Conservation (phyloP, 257 asterid species). For the Orobanche coerulescens region DNA sequence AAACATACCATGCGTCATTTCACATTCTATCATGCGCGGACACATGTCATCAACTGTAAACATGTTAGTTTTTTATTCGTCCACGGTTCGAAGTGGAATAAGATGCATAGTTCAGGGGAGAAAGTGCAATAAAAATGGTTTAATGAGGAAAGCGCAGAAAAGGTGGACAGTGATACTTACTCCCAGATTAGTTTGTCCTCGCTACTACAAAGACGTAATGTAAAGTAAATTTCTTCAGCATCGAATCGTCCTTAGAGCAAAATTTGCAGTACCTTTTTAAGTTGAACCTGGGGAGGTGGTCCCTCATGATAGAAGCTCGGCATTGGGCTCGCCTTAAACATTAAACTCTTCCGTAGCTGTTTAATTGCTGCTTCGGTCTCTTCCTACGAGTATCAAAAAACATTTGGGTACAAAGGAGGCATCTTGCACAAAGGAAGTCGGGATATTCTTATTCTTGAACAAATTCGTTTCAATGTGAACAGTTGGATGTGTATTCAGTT, state of each 20-base stretch:
- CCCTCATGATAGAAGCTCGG: slow-evolving; percentile 86
- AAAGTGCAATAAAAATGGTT: no score
- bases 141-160: no score
- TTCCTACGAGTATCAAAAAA: slow-evolving; percentile 37
- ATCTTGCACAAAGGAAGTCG: background rate
- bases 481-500: background rate
- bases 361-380: slow-evolving; percentile 58
- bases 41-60: no score
- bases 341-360: slow-evolving; percentile 59
- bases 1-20: no score
- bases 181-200: no score
- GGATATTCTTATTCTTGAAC: background rate
- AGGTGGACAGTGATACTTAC: no score
- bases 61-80: no score
- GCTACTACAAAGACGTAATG: no score
- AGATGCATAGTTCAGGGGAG: no score
- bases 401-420: background rate
- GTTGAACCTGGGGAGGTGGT: slow-evolving; percentile 65
- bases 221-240: no score
- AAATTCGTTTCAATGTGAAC: background rate
- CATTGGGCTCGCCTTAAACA: slow-evolving; percentile 77
- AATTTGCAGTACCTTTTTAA: slow-evolving; percentile 52
- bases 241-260: background rate
- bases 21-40: no score
- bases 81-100: no score